Evolutionary conservation across 305 asterid species (phyloP).

Genomic region (Fraxinus floribunda): DNA sequence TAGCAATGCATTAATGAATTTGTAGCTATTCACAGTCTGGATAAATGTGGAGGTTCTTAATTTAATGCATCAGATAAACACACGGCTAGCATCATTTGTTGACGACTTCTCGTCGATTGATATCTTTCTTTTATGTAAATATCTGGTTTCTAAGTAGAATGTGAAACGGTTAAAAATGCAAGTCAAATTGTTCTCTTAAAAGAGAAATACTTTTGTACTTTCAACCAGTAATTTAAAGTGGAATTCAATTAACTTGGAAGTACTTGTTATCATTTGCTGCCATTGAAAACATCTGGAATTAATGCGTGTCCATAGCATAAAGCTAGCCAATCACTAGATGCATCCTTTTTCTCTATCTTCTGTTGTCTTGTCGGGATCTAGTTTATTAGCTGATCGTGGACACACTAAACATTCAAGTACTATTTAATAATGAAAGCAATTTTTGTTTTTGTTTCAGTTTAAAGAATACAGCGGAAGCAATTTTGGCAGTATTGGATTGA

Average conservation of each 20-base stretch:
- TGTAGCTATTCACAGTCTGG: neutral
- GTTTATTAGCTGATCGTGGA: neutral
- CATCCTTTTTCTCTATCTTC: neutral
- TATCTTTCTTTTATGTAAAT: conserved; percentile 18
- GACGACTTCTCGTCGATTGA: conserved; percentile 9
- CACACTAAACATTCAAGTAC: neutral
- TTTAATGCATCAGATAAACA: conserved; percentile 6
- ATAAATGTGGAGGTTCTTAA: conserved; percentile 6
- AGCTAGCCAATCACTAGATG: neutral
- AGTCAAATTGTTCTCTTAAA: conserved; percentile 1
- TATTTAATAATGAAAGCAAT: neutral
- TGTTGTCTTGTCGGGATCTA: neutral
- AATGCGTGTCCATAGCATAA: neutral
- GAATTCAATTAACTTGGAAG: conserved; percentile 1
- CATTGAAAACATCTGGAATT: neutral
- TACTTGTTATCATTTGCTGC: neutral
- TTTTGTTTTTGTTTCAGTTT: neutral
- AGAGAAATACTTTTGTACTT: conserved; percentile 13
- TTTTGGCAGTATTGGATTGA: conserved; percentile 1
- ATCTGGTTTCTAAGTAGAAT: neutral
- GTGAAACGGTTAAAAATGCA: conserved; percentile 6
- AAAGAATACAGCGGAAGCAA: neutral
- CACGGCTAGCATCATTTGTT: conserved; percentile 8
- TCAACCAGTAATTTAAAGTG: neutral
- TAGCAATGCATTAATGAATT: conserved; percentile 2